A percentile compares a stretch with the other conserved stretches of the same genome.
These are phyloP conservation scores for Mucor irregularis DNA, from an alignment of 371 early-diverging fungal species.

Conservation along the genomic window DNA sequence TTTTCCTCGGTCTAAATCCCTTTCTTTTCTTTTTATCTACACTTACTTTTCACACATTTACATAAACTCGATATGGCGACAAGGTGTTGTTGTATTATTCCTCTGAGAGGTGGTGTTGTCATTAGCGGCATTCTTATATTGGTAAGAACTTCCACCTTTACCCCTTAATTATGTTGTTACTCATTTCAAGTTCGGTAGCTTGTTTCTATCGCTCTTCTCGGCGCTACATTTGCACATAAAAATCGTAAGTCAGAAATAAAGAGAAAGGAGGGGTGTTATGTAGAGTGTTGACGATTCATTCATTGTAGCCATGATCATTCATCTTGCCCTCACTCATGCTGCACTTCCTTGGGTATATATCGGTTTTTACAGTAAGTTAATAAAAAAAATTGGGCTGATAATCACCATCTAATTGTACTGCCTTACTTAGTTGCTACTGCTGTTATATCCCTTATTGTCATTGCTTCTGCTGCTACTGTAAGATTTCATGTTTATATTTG, in stretches of 20 bases:
- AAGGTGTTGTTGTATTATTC: constrained; percentile 50
- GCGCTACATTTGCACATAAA: constrained; percentile 43
- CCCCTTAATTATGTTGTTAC: neutral
- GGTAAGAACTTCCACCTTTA: constrained; percentile 17
- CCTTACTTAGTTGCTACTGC: constrained; percentile 34
- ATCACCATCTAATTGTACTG: neutral
- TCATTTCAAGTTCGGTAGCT: constrained; percentile 18
- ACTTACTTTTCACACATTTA: no score
- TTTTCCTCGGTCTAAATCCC: no score
- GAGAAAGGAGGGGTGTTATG: neutral
- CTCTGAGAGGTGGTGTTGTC: constrained; percentile 39
- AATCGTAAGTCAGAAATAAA: constrained; percentile 37
- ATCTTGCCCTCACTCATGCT: constrained; percentile 23
- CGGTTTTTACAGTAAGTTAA: constrained; percentile 34
- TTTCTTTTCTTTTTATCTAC: no score
- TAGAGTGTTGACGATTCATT: neutral
- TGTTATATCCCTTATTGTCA: constrained; percentile 35
- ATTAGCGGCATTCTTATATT: constrained; percentile 33
- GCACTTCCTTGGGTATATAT: constrained; percentile 41
- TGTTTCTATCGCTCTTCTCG: constrained; percentile 36
- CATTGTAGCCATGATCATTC: constrained; percentile 8
- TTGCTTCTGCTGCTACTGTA: constrained; percentile 36
- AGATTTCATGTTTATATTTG: neutral
- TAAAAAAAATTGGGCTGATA: neutral
- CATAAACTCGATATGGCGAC: no score